phyloP scores from a whole-genome alignment of 352 stramenopile genomes.

The Halophytophthora batemanensis region DNA sequence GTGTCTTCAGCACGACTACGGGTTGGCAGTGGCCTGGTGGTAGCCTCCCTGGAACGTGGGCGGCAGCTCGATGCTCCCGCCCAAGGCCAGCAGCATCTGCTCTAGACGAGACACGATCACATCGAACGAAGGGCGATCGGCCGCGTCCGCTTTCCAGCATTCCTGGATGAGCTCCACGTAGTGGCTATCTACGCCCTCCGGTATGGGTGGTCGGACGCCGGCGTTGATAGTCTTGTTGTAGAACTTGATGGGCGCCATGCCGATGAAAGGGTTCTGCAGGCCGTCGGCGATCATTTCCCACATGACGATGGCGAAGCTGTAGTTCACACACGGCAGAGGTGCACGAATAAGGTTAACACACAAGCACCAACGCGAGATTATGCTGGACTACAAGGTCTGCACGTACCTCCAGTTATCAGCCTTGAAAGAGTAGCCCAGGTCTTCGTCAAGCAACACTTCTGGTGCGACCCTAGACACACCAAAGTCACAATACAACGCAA shows the following conservation, averaged over 20 bases:
- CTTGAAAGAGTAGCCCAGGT: constrained; percentile 87
- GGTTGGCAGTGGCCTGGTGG: constrained; percentile 43
- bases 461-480: constrained; percentile 66
- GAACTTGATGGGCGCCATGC: constrained; percentile 89
- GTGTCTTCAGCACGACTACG: constrained; percentile 27
- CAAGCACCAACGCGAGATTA: background rate
- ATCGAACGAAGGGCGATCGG: constrained; percentile 69
- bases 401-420: constrained; percentile 87
- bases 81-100: constrained; percentile 62
- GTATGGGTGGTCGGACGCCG: constrained; percentile 70
- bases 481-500: constrained; percentile 1
- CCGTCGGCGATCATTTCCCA: constrained; percentile 88
- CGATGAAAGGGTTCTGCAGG: constrained; percentile 83
- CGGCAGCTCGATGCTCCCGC: constrained; percentile 77
- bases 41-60: constrained; percentile 85
- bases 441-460: constrained; percentile 86
- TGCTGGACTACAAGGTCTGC: background rate
- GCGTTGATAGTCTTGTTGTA: constrained; percentile 86
- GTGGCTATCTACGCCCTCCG: constrained; percentile 58
- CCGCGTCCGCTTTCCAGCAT: constrained; percentile 80
- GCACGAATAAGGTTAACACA: background rate
- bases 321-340: background rate
- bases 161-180: constrained; percentile 79
- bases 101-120: constrained; percentile 79
- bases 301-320: constrained; percentile 88